A percentile compares a stretch with the other conserved stretches of the same genome.
These are phyloP conservation scores for Euptelea pleiosperma DNA, from an alignment of 164 flowering plant genomes.

Conservation along the genomic window DNA sequence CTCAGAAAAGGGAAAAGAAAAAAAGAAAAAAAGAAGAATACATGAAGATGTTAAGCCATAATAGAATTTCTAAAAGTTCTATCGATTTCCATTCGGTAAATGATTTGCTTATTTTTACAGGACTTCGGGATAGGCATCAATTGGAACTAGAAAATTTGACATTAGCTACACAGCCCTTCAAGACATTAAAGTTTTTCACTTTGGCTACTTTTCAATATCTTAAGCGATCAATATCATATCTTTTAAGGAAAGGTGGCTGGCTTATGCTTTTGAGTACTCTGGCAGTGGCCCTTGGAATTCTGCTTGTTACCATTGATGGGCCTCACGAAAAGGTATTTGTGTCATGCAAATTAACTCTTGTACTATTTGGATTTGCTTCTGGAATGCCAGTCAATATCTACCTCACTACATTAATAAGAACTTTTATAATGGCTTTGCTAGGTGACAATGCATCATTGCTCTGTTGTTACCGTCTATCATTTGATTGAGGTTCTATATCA, in stretches of 20 bases:
- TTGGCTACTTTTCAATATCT: slow-evolving; percentile 50
- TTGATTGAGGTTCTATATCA: no score
- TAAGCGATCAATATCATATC: slow-evolving; percentile 43
- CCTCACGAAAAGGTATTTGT: slow-evolving; percentile 80
- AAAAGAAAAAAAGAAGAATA: no score
- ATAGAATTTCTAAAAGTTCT: neutral
- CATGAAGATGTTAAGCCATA: neutral
- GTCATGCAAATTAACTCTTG: neutral
- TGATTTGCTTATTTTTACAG: slow-evolving; percentile 34
- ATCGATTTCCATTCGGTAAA: neutral
- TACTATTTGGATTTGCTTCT: no score
- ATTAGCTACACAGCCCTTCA: slow-evolving; percentile 59
- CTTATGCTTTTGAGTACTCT: slow-evolving; percentile 42
- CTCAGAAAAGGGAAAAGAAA: neutral
- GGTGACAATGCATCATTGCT: no score
- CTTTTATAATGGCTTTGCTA: no score
- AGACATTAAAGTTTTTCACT: slow-evolving; percentile 57
- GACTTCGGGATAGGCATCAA: slow-evolving; percentile 47
- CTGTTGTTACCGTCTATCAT: no score
- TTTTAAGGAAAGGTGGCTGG: slow-evolving; percentile 68
- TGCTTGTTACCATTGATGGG: slow-evolving; percentile 59
- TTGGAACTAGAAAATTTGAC: slow-evolving; percentile 67
- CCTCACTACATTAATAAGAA: no score
- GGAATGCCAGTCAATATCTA: no score
- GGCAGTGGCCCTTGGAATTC: slow-evolving; percentile 28